phyloP scores from a whole-genome alignment of 768 basidiomycete genomes.

The Podaxis rugospora region DNA sequence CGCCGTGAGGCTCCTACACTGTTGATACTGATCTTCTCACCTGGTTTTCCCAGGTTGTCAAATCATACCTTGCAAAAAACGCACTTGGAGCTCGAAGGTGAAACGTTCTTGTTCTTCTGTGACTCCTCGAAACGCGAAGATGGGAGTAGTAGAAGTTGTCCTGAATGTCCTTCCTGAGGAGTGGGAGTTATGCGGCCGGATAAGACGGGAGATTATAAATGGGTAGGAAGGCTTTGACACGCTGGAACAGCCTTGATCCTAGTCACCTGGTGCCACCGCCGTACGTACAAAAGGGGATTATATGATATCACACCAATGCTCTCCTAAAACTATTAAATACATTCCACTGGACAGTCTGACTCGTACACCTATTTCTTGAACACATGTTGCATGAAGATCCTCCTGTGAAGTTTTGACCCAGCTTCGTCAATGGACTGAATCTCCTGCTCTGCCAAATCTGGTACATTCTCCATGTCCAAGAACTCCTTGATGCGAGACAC shows the following conservation, averaged over 20 bases:
- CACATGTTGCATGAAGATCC: slow-evolving; percentile 34
- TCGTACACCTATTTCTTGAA: slow-evolving; percentile 26
- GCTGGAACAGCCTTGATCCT: not conserved
- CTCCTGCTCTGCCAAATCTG: slow-evolving; percentile 56
- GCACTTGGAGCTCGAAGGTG: not conserved
- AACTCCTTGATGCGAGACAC: slow-evolving; percentile 42
- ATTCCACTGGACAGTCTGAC: too few species aligned
- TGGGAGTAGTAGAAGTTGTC: not conserved
- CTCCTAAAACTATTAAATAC: too few species aligned
- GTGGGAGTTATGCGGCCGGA: not conserved
- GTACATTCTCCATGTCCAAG: slow-evolving; percentile 32
- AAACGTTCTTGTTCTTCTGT: not conserved
- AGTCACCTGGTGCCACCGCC: not conserved
- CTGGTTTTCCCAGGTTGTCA: not conserved
- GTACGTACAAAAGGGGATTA: too few species aligned
- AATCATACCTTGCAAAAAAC: not conserved
- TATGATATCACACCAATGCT: too few species aligned
- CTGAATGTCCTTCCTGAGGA: not conserved
- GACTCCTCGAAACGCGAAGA: not conserved
- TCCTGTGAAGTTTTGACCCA: slow-evolving; percentile 42
- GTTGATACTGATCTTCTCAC: not conserved
- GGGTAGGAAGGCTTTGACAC: not conserved
- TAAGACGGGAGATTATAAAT: not conserved
- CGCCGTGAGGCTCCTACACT: not conserved
- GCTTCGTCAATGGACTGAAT: slow-evolving; percentile 57